Base-by-base conservation (phyloP, 106 monocot species). In the Allium fistulosum region DNA sequence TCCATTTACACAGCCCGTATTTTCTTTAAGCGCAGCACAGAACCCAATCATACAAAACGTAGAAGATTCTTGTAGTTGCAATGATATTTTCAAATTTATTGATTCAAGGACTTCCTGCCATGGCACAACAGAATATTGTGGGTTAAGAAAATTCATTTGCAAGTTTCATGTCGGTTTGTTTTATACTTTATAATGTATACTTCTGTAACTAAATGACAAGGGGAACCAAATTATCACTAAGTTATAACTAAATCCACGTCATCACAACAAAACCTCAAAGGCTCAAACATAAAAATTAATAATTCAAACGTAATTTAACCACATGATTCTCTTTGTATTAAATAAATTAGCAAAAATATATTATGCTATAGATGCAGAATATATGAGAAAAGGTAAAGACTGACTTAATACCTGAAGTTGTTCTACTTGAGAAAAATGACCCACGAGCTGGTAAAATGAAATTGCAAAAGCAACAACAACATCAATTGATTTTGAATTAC, bases 21-120 rank as follows among this genome's bases (percentile, higher is more conserved):
- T 52, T 48, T 57, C 65, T 17, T 57, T 9, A 61, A 62, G 48
- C 57, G 69, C 48, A 49, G 47, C 46, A 74, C 74, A 84, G 10
- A 73, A 56, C 17, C 99, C 99, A 49, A 99, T 52, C 67, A 90
- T 28, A 61, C 79, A 79, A 27, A 90, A 76, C 57, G 71, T 51
- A 10, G 90, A 77, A 10, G 47, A 59, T 49, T 87, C 81, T 37
- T 74, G 86, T 26, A 99, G 70, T 57, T 70, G 56, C 26, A 67
- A 6, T 7, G 92, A 81, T 82, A 99, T 79, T 63, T 73, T 83
- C 60, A 61, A 26, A 72, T 87, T 80, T 14, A 69, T 68, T 46
- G 63, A 72, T 6, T 61, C 26, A 73, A 93, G 75, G 52, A 74
- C 70, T 67, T 88, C 85, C 92, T 92, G 83, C 11, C 60, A 10